Evolutionary conservation across 345 rosid genomes (phyloP).

Genomic region (Camelina laxa): DNA sequence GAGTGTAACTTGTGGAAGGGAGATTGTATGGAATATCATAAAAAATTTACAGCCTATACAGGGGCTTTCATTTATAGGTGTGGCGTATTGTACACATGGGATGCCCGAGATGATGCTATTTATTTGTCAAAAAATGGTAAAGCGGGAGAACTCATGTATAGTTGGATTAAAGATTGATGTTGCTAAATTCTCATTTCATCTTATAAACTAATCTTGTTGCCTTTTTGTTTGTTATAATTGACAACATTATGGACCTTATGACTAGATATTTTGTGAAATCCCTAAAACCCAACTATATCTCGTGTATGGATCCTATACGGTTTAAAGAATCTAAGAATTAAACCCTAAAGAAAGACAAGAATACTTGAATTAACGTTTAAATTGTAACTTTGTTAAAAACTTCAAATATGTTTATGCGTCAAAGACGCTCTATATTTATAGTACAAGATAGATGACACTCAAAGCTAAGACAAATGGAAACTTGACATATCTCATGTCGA

Average conservation of each 20-base stretch:
- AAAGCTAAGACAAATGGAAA: too few relatives aligned
- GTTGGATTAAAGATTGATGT: constrained; percentile 8
- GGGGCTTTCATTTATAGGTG: background rate
- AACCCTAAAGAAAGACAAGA: too few relatives aligned
- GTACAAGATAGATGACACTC: too few relatives aligned
- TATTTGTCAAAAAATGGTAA: background rate
- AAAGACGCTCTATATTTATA: too few relatives aligned
- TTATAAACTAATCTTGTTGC: background rate
- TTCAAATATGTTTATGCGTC: too few relatives aligned
- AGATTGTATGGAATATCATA: background rate
- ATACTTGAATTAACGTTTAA: too few relatives aligned
- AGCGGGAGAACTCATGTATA: background rate
- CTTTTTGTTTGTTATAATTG: background rate
- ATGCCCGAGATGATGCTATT: constrained; percentile 8
- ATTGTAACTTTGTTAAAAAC: too few relatives aligned
- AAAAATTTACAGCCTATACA: background rate
- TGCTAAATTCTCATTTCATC: background rate
- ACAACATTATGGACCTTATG: background rate
- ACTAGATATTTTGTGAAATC: too few relatives aligned
- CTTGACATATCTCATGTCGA: too few relatives aligned
- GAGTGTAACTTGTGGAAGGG: constrained; percentile 2
- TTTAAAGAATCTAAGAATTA: too few relatives aligned
- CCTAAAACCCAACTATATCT: too few relatives aligned
- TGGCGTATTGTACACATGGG: background rate
- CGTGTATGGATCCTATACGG: too few relatives aligned